phyloP scores from a whole-genome alignment of 2,329 filamentous ascomycete species.

The Ilyonectria robusta region DNA sequence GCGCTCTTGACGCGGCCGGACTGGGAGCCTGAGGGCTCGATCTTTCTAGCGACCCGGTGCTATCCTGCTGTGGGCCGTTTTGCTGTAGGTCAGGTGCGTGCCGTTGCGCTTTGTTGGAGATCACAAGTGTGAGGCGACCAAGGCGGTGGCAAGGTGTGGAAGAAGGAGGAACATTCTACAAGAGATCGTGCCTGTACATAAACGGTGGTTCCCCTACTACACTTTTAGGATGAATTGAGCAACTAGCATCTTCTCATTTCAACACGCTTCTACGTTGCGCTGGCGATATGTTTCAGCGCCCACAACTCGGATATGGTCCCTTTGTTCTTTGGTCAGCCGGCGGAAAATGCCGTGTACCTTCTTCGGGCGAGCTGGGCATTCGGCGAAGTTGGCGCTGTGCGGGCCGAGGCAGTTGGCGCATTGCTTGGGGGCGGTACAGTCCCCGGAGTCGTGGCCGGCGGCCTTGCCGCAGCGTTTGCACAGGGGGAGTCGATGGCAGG shows the following conservation, averaged over 20 bases:
- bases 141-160: too few relatives aligned
- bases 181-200: too few relatives aligned
- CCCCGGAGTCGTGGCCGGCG: conserved; percentile 11
- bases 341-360: conserved; percentile 15
- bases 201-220: too few relatives aligned
- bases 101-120: too few relatives aligned
- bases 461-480: conserved; percentile 32
- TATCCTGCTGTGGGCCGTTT: too few relatives aligned
- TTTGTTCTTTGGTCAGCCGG: conserved; percentile 12
- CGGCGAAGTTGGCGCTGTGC: background rate
- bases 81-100: background rate
- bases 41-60: too few relatives aligned
- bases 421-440: conserved; percentile 18
- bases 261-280: conserved; percentile 1
- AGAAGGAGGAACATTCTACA: too few relatives aligned
- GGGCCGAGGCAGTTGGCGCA: conserved; percentile 11
- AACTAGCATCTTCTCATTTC: too few relatives aligned
- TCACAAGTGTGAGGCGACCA: too few relatives aligned
- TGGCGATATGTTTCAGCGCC: background rate
- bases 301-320: conserved; percentile 12
- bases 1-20: background rate
- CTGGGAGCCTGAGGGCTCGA: too few relatives aligned
- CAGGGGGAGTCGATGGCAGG: conserved; percentile 13
- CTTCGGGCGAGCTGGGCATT: conserved; percentile 19
- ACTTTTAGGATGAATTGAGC: too few relatives aligned